phyloP scores from a whole-genome alignment of 2,329 filamentous ascomycete genomes.

The Amphichorda felina region DNA sequence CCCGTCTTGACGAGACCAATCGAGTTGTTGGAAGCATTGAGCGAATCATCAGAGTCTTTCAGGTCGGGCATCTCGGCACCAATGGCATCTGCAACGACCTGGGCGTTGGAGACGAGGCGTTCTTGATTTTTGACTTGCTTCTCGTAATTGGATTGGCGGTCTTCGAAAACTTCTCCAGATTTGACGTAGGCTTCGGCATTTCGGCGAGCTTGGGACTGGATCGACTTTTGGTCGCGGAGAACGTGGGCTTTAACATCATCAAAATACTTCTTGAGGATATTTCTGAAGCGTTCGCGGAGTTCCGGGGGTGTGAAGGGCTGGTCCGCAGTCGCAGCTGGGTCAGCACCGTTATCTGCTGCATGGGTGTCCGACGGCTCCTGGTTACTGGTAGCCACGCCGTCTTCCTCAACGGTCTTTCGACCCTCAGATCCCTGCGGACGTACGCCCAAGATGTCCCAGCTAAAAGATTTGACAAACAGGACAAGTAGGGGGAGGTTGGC shows the following conservation, averaged over 20 bases:
- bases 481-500: slow-evolving; percentile 83
- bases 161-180: slow-evolving; percentile 95
- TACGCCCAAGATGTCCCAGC: slow-evolving; percentile 87
- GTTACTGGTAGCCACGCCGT: slow-evolving; percentile 50
- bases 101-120: slow-evolving; percentile 78
- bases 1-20: slow-evolving; percentile 92
- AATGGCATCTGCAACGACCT: slow-evolving; percentile 79
- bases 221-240: slow-evolving; percentile 80
- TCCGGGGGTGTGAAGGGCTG: slow-evolving; percentile 65
- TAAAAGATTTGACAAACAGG: slow-evolving; percentile 90
- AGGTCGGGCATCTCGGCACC: slow-evolving; percentile 90
- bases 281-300: slow-evolving; percentile 75
- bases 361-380: slow-evolving; percentile 28
- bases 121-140: slow-evolving; percentile 89
- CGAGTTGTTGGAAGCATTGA: slow-evolving; percentile 55
- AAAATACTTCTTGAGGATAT: slow-evolving; percentile 77
- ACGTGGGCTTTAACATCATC: slow-evolving; percentile 87
- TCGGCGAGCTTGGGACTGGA: slow-evolving; percentile 75
- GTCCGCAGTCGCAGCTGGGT: slow-evolving; percentile 37
- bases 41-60: slow-evolving; percentile 65
- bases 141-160: slow-evolving; percentile 91
- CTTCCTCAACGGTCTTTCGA: slow-evolving; percentile 74
- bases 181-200: slow-evolving; percentile 98
- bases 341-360: slow-evolving; percentile 25
- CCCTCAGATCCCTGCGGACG: slow-evolving; percentile 60